A percentile compares a stretch with the other conserved stretches of the same genome.
phyloP scores from a whole-genome alignment of 495 filamentous ascomycete species.

The Aspergillus avenaceus region DNA sequence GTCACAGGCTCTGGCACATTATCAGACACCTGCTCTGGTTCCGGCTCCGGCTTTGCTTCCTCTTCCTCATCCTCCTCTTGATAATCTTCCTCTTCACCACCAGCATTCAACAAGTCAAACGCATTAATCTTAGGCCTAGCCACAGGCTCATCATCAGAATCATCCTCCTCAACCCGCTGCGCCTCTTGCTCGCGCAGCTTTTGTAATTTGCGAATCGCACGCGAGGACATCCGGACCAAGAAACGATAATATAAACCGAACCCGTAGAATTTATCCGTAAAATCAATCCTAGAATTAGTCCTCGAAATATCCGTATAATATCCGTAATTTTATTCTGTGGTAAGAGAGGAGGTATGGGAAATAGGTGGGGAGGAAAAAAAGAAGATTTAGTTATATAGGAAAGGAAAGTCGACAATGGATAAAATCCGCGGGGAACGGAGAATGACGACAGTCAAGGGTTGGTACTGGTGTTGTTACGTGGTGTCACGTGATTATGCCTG shows the following conservation, averaged over 20 bases:
- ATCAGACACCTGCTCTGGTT: slow-evolving; percentile 34
- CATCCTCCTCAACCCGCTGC: slow-evolving; percentile 49
- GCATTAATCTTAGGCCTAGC: slow-evolving; percentile 45
- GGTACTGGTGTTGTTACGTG: slow-evolving; percentile 18
- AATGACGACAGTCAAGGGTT: slow-evolving; percentile 47
- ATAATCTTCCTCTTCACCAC: slow-evolving; percentile 62
- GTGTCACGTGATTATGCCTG: slow-evolving; percentile 1
- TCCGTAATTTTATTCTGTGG: too few relatives aligned
- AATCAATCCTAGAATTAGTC: too few relatives aligned
- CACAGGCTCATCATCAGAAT: slow-evolving; percentile 46
- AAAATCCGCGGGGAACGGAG: too few relatives aligned
- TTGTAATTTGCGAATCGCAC: slow-evolving; percentile 74
- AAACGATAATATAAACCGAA: neutral
- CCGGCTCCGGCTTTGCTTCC: too few relatives aligned
- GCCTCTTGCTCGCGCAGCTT: slow-evolving; percentile 60
- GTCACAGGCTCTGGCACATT: slow-evolving; percentile 22
- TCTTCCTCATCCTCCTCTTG: slow-evolving; percentile 47
- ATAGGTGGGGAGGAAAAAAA: neutral
- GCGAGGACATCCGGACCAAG: slow-evolving; percentile 62
- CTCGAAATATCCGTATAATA: too few relatives aligned
- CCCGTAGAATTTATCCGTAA: too few relatives aligned
- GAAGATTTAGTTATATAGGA: neutral
- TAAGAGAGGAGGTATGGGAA: too few relatives aligned
- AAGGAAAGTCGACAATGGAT: slow-evolving; percentile 4
- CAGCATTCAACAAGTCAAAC: slow-evolving; percentile 50